A percentile compares a stretch with the other conserved stretches of the same genome.
These are phyloP conservation scores for Beauveria varroae DNA, from an alignment of 2,329 filamentous ascomycete genomes.

Conservation along the genomic window DNA sequence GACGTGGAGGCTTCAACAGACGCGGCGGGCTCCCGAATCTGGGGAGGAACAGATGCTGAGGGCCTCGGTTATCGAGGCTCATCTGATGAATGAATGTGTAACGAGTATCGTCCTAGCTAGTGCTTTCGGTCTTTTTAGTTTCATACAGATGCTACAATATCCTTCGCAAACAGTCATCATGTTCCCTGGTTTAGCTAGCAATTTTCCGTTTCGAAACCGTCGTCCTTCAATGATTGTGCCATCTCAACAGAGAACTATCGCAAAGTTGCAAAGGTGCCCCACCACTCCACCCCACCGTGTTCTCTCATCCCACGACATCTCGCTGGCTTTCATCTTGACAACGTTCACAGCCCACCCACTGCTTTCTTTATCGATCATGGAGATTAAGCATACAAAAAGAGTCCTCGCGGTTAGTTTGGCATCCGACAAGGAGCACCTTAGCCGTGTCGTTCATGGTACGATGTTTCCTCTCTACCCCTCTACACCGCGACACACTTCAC, in stretches of 20 bases:
- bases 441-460: conserved; percentile 46
- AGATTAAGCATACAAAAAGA: conserved; percentile 45
- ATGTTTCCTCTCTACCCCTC: background rate
- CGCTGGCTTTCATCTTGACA: background rate
- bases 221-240: no score
- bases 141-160: no score
- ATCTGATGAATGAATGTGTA: background rate
- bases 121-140: background rate
- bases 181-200: no score
- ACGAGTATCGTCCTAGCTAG: background rate
- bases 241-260: no score
- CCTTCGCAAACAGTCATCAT: no score
- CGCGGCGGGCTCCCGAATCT: background rate
- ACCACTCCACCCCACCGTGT: background rate
- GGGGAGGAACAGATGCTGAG: conserved; percentile 14
- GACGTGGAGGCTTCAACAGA: background rate
- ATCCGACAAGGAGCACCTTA: conserved; percentile 38
- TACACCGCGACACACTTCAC: background rate
- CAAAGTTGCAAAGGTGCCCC: background rate
- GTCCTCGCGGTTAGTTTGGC: conserved; percentile 50
- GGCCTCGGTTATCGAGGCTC: background rate
- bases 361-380: conserved; percentile 9
- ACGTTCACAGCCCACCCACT: background rate
- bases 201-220: no score
- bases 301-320: background rate